Evolutionary conservation across 345 rosid species (phyloP), one percentile per base, ranked within the genome.

Genomic region (Hibiscus syriacus): DNA sequence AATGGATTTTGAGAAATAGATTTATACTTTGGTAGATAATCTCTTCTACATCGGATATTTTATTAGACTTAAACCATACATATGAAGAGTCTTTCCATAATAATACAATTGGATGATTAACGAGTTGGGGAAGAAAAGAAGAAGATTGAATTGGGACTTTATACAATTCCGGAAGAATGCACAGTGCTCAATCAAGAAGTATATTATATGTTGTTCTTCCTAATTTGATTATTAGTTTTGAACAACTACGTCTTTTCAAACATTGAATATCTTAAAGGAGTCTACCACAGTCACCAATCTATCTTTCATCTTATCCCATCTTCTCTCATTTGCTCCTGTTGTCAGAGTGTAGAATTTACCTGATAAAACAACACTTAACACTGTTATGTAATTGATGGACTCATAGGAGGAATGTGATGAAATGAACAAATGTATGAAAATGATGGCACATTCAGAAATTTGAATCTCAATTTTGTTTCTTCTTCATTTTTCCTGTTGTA

Each of bases 241-340:
- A n/a, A n/a, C 5, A 54, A 43, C n/a, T 22, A 25, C 3, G 29
- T 58, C 81, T n/a, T 26, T n/a, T 14, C 76, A 82, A 45, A 79
- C 88, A 63, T 69, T 75, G 80, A 82, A 77, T 71, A 89, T 71
- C 77, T 83, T 80, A 75, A 90, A 93, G 73, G 97, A 93, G 34
- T 90, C 97, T 4, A 87, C 49, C 48, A 90, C 86, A 3, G 87
- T 82, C 64, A 81, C 79, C 74, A 90, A 76, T 77, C 80, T 81
- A 14, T 93, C 98, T 80, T 90, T 89, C 96, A 93, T 86, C 80
- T 93, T 93, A 55, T 58, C 92, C 96, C 97, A 90, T 71, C 96
- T 85, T 77, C 97, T 86, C 62, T 93, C 91, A 14, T 93, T 93
- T 0, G 97, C 90, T 1, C 96, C 96, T 0, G 94, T 89, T 8